Base-by-base conservation (phyloP, 176 grass and related monocot genomes). In the Urochloa ruziziensis region DNA sequence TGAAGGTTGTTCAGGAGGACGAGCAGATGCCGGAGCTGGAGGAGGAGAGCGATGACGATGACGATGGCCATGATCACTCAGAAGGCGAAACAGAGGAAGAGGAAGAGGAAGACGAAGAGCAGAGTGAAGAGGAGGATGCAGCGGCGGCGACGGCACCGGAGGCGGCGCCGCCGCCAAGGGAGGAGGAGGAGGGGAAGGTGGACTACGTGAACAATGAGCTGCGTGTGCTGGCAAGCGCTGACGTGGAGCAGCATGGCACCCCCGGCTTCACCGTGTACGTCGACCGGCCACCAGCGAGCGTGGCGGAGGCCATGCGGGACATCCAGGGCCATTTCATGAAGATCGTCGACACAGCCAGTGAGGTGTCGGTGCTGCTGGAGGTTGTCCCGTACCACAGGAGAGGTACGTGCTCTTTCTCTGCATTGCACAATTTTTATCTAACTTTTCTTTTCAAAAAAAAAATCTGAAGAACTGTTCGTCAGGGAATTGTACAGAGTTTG, bases 291-390 rank as follows among this genome's bases (percentile, higher is more conserved):
- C 91, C 91, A 12, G 5, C 86, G 35, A 95, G 85, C 86, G 81
- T 95, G 81, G 81, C 69, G 60, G 95, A 98, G 52, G 95, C 90
- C 39, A 95, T 95, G 92, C 84, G 44, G 79, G 86, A 95, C 77
- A 75, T 98, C 49, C 84, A 88, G 53, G 62, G 44, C 36, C 91
- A 91, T 62, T 95, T 95, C 77, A 36, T 17, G 24, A 87, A 82
- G 79, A 53, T 98, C 19, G 75, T 74, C 10, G 87, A 95, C 10
- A 64, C 69, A 40, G 88, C 89, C 61, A 48, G 10, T 23, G 90
- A 98, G 49, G 82, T 95, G 12, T 92, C 92, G 0, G 81, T 86
- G 37, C 56, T 95, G 84, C 72, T 95, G 53, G 95, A 98, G 85
- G 91, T 89, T 18, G 83, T 90, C 28, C 83, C 83, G 16, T 90